These are phyloP conservation scores for Vigna hirtella DNA, from an alignment of 306 rosid species.

Conservation along the genomic window DNA sequence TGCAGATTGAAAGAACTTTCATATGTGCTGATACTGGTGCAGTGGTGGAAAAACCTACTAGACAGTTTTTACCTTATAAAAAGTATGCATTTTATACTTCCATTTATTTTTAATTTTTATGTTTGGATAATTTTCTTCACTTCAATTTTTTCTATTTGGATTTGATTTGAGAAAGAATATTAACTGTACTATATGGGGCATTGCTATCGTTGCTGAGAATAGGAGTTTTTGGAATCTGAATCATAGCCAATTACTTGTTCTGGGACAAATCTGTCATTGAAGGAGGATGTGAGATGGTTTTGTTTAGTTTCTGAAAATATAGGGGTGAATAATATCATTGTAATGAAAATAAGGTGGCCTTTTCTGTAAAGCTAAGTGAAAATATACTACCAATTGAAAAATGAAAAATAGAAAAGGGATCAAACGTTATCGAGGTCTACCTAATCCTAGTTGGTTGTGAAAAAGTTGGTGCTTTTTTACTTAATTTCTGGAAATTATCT, in stretches of 20 bases:
- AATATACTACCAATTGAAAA: background rate
- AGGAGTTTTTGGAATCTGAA: constrained; percentile 24
- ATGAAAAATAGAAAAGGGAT: background rate
- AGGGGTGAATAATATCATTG: constrained; percentile 5
- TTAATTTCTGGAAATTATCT: background rate
- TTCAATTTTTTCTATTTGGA: background rate
- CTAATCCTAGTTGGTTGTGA: background rate
- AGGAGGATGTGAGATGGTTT: constrained; percentile 18
- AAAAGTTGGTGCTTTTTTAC: background rate
- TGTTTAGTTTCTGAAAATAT: constrained; percentile 19
- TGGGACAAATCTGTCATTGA: constrained; percentile 16
- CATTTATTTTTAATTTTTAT: constrained; percentile 32
- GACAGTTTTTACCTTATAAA: constrained; percentile 69
- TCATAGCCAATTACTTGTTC: constrained; percentile 24
- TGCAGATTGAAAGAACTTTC: constrained; percentile 83
- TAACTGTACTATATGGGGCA: constrained; percentile 29
- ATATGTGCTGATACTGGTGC: constrained; percentile 95
- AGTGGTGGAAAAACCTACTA: constrained; percentile 63
- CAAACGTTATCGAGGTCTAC: background rate
- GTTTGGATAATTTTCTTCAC: background rate
- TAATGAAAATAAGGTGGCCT: background rate
- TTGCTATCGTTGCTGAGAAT: constrained; percentile 1
- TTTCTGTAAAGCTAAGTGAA: background rate
- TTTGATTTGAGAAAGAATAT: constrained; percentile 27
- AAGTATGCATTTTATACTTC: constrained; percentile 57